These are phyloP conservation scores for Ganoderma leucocontextum DNA, from an alignment of 1,284 basidiomycete species.

Conservation along the genomic window DNA sequence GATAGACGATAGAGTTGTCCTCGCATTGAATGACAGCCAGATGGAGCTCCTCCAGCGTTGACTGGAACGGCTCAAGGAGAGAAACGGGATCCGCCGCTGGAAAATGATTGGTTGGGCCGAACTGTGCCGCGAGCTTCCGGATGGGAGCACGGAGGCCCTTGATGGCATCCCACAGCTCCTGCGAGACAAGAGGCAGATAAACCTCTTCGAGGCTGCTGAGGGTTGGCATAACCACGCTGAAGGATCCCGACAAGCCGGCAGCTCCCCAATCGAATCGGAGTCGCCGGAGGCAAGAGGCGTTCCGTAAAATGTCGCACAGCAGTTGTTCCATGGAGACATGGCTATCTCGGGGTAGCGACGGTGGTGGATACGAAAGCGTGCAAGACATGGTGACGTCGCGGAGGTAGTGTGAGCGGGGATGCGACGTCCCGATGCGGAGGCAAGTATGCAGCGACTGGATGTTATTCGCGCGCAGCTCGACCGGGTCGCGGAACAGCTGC, in stretches of 20 bases:
- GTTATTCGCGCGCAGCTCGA: conserved; percentile 17
- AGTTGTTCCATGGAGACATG: not conserved
- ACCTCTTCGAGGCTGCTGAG: conserved; percentile 18
- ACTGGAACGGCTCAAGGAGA: conserved; percentile 18
- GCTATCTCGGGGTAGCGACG: not conserved
- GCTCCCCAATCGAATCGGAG: conserved; percentile 26
- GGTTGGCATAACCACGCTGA: not conserved
- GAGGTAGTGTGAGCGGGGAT: conserved; percentile 15
- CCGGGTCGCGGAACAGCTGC: conserved; percentile 15
- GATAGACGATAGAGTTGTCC: conserved; percentile 3
- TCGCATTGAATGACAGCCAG: conserved; percentile 21
- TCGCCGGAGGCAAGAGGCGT: conserved; percentile 9
- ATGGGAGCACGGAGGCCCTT: conserved; percentile 13
- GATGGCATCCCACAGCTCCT: conserved; percentile 16
- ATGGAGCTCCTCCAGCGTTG: conserved; percentile 19
- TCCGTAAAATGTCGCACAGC: conserved; percentile 15
- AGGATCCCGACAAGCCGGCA: conserved; percentile 16
- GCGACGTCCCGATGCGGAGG: conserved; percentile 8
- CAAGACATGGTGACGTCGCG: conserved; percentile 22
- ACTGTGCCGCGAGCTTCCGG: conserved; percentile 9
- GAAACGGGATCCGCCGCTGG: conserved; percentile 14
- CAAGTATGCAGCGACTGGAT: conserved; percentile 16
- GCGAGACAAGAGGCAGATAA: conserved; percentile 13
- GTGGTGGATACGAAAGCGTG: conserved; percentile 10
- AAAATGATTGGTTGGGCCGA: conserved; percentile 16